Evolutionary conservation across 208 protist species (phyloP), one percentile per base, ranked within the genome.

Genomic region (Trypanosoma rangeli): DNA sequence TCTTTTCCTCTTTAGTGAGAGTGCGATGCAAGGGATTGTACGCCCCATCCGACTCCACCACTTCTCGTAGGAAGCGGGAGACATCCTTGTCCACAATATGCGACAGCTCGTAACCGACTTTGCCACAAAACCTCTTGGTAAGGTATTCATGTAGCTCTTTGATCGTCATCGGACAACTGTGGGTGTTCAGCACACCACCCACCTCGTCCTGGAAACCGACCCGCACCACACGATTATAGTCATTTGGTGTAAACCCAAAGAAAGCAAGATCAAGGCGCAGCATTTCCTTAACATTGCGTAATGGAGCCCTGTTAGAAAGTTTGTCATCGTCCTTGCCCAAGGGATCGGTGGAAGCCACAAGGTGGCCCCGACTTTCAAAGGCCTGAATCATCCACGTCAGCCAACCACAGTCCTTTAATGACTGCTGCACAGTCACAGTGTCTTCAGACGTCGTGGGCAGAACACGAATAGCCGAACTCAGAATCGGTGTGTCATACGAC

Each of bases 21-120:
- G 16, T 48, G 55, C 88, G 82, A 61, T 87, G 78, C 42, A 94
- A 66, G 33, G 71, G 66, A 57, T 84, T 80, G 29, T 84, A 78
- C 15, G 20, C n/a, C 16, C 33, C 24, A 26, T 76, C 54, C 10
- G 85, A 82, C 84, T 99, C 96, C 62, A 99, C 92, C 24, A 88
- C 80, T 52, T 96, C 89, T 63, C 95, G 83, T 18, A 99, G 80
- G 78, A 92, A 99, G 68, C 97, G 93, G 68, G 83, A 84, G 65
- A 84, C 80, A 49, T 97, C 86, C 31, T 74, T 69, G 64, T 97
- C 80, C 31, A 79, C 70, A 77, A 99, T 97, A 76, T 99, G 97
- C 73, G 97, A 92, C 60, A 98, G 94, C 86, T 99, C 97, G 59
- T 86, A 96, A 50, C 96, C 96, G 57, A 98, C 86, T 42, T 76